Percentiles rank a stretch among this genome's conserved stretches.
Conservation (phyloP, 2,329 filamentous ascomycete genomes). For the Penicillium sp. region DNA sequence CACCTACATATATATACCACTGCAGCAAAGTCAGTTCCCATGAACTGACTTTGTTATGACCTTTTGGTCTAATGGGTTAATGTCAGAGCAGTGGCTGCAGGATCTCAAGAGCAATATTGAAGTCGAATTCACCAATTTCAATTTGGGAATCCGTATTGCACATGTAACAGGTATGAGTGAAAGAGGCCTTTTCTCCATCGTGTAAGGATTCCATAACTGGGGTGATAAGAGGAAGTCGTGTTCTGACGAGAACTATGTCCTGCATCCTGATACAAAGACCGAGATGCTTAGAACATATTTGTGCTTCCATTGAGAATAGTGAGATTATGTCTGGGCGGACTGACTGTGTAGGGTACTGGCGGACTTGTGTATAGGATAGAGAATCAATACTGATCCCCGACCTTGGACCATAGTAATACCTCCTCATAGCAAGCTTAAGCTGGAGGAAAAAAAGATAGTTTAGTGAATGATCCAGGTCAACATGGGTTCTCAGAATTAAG, state of each 20-base stretch:
- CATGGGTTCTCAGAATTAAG: background rate
- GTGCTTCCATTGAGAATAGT: constrained; percentile 12
- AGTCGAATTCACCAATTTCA: background rate
- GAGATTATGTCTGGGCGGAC: background rate
- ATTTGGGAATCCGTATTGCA: constrained; percentile 9
- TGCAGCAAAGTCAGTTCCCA: no score
- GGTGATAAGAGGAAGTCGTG: no score
- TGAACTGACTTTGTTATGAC: no score
- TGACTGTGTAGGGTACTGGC: no score
- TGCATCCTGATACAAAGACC: constrained; percentile 13
- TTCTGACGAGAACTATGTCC: constrained; percentile 8
- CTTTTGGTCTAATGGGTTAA: no score
- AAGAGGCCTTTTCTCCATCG: background rate
- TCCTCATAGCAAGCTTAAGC: constrained; percentile 12
- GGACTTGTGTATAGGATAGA: constrained; percentile 37
- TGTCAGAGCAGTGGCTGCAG: no score
- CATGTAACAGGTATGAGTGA: background rate
- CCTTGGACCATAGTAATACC: constrained; percentile 1
- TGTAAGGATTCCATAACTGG: background rate
- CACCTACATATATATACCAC: no score
- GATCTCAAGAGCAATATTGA: background rate
- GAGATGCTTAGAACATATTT: constrained; percentile 6
- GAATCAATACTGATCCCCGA: constrained; percentile 11
- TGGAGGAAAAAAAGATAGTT: constrained; percentile 11
- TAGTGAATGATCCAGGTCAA: background rate